A percentile compares a stretch with the other conserved stretches of the same genome.
phyloP scores from a whole-genome alignment of 805 yeast genomes.

The Yarrowia sp. region DNA sequence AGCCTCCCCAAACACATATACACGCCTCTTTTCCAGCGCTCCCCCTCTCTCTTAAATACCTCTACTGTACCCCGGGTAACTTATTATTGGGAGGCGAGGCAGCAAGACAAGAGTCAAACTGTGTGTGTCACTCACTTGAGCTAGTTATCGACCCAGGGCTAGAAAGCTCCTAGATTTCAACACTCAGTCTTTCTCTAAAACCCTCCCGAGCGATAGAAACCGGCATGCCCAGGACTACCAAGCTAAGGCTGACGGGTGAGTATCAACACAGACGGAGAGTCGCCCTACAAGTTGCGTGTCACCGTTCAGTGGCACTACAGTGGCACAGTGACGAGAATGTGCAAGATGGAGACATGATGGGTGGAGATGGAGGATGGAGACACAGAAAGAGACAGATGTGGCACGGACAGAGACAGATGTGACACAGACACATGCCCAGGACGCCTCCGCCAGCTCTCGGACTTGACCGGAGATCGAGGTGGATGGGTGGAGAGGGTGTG shows the following conservation, averaged over 20 bases:
- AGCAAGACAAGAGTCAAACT: slow-evolving; percentile 27
- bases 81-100: slow-evolving; percentile 32
- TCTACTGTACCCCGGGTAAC: slow-evolving; percentile 39
- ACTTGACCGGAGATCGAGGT: background rate
- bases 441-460: too few relatives aligned
- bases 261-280: background rate
- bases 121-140: slow-evolving; percentile 32
- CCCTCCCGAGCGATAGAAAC: slow-evolving; percentile 24
- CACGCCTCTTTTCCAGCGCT: too few relatives aligned
- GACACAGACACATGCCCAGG: background rate
- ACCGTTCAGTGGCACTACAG: too few relatives aligned
- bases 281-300: background rate
- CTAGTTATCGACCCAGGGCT: slow-evolving; percentile 39
- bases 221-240: slow-evolving; percentile 39
- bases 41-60: slow-evolving; percentile 2
- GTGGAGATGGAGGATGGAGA: background rate
- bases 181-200: slow-evolving; percentile 6
- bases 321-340: background rate
- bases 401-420: background rate
- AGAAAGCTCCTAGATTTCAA: slow-evolving; percentile 17
- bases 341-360: too few relatives aligned
- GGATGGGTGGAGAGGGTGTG: too few relatives aligned
- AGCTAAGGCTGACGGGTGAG: slow-evolving; percentile 44
- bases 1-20: too few relatives aligned
- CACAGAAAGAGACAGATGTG: background rate